Evolutionary conservation across 2,329 filamentous ascomycete genomes (phyloP).

Genomic region (Coniochaeta pulveracea): DNA sequence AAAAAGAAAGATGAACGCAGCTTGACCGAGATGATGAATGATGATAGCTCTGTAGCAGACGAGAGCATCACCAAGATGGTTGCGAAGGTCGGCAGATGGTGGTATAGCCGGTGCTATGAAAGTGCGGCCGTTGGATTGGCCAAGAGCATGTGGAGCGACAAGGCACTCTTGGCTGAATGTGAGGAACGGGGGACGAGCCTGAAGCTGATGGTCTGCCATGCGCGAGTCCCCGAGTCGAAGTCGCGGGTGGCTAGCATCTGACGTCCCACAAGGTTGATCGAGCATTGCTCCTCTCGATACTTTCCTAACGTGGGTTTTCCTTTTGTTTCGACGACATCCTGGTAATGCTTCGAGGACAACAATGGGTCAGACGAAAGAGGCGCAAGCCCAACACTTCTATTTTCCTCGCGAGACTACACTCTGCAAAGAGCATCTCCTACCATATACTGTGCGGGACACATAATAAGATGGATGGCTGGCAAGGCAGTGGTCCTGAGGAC

Average conservation of each 20-base stretch:
- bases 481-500: too few relatives aligned
- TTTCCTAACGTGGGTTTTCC: not conserved
- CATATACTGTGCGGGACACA: too few relatives aligned
- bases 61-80: constrained; percentile 89
- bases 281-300: too few relatives aligned
- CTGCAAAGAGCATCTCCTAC: too few relatives aligned
- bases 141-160: constrained; percentile 68
- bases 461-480: too few relatives aligned
- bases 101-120: constrained; percentile 92
- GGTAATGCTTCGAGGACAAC: too few relatives aligned
- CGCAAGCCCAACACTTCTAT: too few relatives aligned
- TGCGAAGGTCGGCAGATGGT: constrained; percentile 85
- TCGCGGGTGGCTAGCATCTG: constrained; percentile 35
- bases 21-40: constrained; percentile 62
- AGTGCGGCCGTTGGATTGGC: constrained; percentile 40
- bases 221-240: constrained; percentile 59
- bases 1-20: constrained; percentile 35
- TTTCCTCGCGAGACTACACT: too few relatives aligned
- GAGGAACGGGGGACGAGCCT: constrained; percentile 79
- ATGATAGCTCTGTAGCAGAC: constrained; percentile 59
- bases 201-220: constrained; percentile 84
- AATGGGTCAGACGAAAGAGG: too few relatives aligned
- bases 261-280: too few relatives aligned
- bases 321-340: constrained; percentile 3
- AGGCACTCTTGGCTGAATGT: constrained; percentile 67